phyloP scores from a whole-genome alignment of 345 rosid species.

The Corymbia maculata region DNA sequence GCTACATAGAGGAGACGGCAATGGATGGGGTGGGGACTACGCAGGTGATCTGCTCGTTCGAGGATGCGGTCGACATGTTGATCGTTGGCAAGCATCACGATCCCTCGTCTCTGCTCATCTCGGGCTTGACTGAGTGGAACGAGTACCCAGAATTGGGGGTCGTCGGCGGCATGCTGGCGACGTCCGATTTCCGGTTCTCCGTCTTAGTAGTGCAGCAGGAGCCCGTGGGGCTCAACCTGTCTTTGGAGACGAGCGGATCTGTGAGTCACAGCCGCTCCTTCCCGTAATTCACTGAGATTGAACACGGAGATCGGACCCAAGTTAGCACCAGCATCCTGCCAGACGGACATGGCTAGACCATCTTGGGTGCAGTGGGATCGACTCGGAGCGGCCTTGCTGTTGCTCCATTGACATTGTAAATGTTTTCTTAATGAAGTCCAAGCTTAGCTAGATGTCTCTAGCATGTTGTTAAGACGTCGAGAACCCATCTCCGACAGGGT shows the following conservation, averaged over 20 bases:
- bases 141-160: constrained; percentile 12
- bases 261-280: background rate
- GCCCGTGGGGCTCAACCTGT: background rate
- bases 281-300: background rate
- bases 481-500: background rate
- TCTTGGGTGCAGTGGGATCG: background rate
- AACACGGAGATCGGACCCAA: background rate
- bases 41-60: background rate
- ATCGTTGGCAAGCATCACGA: constrained; percentile 9
- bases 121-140: constrained; percentile 1
- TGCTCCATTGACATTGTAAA: background rate
- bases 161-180: constrained; percentile 5
- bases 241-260: background rate
- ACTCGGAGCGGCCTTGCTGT: background rate
- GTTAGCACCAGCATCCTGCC: background rate
- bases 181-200: constrained; percentile 2
- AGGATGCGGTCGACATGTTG: constrained; percentile 2
- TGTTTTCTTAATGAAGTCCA: background rate
- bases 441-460: background rate
- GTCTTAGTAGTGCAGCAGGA: constrained; percentile 16
- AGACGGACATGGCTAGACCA: background rate
- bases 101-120: background rate
- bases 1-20: background rate
- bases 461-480: background rate
- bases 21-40: constrained; percentile 5